These are phyloP conservation scores for Microbotryum silenes-acaulis DNA, from an alignment of 1,284 basidiomycete genomes.

Conservation along the genomic window DNA sequence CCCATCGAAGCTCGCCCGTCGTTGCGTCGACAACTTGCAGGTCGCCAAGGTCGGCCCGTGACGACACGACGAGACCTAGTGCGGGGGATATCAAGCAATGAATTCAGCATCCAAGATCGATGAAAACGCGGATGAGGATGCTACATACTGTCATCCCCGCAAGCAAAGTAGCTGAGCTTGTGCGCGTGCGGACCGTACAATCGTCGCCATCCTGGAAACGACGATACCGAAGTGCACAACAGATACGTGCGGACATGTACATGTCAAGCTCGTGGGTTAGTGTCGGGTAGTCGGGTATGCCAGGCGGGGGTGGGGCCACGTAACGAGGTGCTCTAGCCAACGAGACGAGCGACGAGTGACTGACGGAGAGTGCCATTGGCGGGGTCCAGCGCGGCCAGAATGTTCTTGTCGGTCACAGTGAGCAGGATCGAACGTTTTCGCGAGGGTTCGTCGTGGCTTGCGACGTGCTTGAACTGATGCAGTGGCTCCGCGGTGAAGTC, in stretches of 20 bases:
- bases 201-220: slow-evolving; percentile 65
- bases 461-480: slow-evolving; percentile 11
- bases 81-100: neutral
- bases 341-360: slow-evolving; percentile 36
- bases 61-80: neutral
- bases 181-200: slow-evolving; percentile 59
- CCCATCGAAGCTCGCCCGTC: no score
- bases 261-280: no score
- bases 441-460: slow-evolving; percentile 35
- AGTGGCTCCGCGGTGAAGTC: slow-evolving; percentile 1
- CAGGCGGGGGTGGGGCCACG: no score
- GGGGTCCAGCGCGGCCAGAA: slow-evolving; percentile 66
- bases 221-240: no score
- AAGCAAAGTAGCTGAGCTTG: slow-evolving; percentile 60
- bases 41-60: no score
- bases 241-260: no score
- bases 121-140: neutral
- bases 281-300: no score
- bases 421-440: slow-evolving; percentile 49
- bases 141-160: slow-evolving; percentile 43
- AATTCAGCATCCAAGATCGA: no score
- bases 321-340: neutral
- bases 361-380: slow-evolving; percentile 64
- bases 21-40: no score
- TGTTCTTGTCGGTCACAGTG: slow-evolving; percentile 65